Evolutionary conservation across 2,329 filamentous ascomycete species (phyloP).

Genomic region (Apiospora malaysiana): DNA sequence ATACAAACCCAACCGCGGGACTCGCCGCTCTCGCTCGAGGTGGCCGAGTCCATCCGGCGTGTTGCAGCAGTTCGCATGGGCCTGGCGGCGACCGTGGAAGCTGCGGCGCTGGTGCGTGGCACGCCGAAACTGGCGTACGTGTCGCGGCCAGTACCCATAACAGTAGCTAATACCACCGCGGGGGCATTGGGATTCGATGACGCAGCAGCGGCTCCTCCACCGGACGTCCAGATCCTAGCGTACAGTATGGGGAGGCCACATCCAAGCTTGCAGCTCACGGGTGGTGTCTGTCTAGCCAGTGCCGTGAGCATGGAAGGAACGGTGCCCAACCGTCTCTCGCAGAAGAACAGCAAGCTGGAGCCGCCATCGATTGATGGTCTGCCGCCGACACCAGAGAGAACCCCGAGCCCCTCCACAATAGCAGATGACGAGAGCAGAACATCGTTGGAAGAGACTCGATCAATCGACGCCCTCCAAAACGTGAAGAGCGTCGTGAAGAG

Average conservation of each 20-base stretch:
- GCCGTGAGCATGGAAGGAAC: conserved; percentile 50
- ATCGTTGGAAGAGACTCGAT: no score
- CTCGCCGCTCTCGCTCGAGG: conserved; percentile 19
- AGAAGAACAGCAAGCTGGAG: neutral
- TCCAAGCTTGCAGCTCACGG: conserved; percentile 58
- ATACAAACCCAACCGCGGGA: conserved; percentile 26
- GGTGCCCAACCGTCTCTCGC: conserved; percentile 34
- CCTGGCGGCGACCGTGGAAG: conserved; percentile 47
- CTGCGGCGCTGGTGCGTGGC: conserved; percentile 38
- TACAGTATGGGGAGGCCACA: conserved; percentile 58
- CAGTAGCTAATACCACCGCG: fast-evolving
- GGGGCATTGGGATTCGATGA: neutral
- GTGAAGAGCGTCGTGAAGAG: neutral
- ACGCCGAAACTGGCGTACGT: conserved; percentile 65
- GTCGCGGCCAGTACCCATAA: conserved; percentile 33
- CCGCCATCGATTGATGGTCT: neutral
- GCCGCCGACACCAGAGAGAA: neutral
- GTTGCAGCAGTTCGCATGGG: conserved; percentile 64
- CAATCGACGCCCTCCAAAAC: neutral
- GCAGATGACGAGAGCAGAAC: neutral
- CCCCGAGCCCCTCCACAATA: neutral
- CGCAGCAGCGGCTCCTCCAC: conserved; percentile 22
- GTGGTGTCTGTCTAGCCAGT: conserved; percentile 53
- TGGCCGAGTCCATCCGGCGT: conserved; percentile 58
- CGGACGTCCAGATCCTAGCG: conserved; percentile 50